phyloP scores from a whole-genome alignment of 1,139 yeast genomes.

The Pichia sp. region DNA sequence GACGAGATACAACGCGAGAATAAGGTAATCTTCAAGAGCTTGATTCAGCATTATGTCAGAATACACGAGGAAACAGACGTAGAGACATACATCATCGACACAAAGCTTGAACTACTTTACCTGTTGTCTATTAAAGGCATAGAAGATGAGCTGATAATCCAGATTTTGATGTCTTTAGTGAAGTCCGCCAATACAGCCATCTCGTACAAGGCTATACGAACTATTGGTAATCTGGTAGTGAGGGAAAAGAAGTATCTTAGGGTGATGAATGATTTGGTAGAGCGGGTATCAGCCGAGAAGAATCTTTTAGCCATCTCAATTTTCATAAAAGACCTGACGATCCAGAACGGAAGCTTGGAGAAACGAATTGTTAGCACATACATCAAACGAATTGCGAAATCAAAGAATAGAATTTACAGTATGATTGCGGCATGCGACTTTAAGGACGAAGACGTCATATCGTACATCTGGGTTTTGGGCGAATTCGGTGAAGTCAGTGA shows the following conservation, averaged over 20 bases:
- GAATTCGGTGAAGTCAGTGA: slow-evolving; percentile 4
- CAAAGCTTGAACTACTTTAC: slow-evolving; percentile 83
- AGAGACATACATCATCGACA: slow-evolving; percentile 73
- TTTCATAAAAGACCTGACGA: slow-evolving; percentile 4
- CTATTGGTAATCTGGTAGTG: slow-evolving; percentile 84
- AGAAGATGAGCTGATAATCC: slow-evolving; percentile 84
- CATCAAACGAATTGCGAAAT: background rate
- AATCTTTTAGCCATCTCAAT: slow-evolving; percentile 9
- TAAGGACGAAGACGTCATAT: slow-evolving; percentile 15
- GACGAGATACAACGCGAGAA: background rate
- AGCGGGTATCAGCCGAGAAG: slow-evolving; percentile 3
- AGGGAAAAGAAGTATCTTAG: slow-evolving; percentile 34
- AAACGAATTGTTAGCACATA: background rate
- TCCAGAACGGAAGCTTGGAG: background rate
- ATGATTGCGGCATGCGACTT: background rate
- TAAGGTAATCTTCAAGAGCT: background rate
- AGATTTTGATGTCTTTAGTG: slow-evolving; percentile 64
- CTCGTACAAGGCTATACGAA: slow-evolving; percentile 71
- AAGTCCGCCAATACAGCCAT: slow-evolving; percentile 10
- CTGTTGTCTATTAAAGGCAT: slow-evolving; percentile 76
- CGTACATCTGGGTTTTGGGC: slow-evolving; percentile 12
- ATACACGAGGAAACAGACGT: slow-evolving; percentile 8
- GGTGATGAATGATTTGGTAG: background rate
- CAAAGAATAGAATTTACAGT: background rate
- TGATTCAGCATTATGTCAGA: background rate